These are phyloP conservation scores for Cylindrotheca fusiformis DNA, from an alignment of 108 stramenopile species.

Conservation along the genomic window DNA sequence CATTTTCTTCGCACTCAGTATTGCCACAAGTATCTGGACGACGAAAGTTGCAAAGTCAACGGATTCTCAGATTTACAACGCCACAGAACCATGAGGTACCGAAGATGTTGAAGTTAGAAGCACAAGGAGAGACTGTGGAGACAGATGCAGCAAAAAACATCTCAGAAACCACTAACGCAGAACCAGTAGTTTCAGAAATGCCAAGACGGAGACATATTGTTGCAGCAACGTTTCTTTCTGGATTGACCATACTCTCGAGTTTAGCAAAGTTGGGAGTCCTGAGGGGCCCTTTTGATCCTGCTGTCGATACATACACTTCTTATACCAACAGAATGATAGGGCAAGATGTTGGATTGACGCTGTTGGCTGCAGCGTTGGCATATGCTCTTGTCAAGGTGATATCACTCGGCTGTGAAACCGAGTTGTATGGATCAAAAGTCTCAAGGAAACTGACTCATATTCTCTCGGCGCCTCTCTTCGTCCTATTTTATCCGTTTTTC, in stretches of 20 bases:
- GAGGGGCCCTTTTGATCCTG: slow-evolving; percentile 10
- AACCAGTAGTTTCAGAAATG: no score
- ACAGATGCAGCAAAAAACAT: no score
- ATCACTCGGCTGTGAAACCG: slow-evolving; percentile 35
- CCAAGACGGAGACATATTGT: slow-evolving; percentile 1
- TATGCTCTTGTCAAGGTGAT: slow-evolving; percentile 49
- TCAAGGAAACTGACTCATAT: slow-evolving; percentile 77
- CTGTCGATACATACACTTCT: slow-evolving; percentile 1
- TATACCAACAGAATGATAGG: slow-evolving; percentile 35
- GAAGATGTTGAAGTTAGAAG: no score
- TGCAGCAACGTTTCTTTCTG: background rate
- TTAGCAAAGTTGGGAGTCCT: slow-evolving; percentile 26
- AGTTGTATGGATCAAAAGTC: slow-evolving; percentile 45
- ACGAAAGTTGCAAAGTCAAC: no score
- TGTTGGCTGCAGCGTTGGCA: slow-evolving; percentile 51
- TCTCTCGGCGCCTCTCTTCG: slow-evolving; percentile 68
- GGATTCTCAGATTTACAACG: no score
- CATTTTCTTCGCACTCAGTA: no score
- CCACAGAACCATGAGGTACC: no score
- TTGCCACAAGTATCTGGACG: no score
- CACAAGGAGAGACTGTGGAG: no score
- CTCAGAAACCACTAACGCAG: no score
- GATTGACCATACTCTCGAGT: background rate
- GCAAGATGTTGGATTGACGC: slow-evolving; percentile 42
- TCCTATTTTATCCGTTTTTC: slow-evolving; percentile 75